Percentiles rank a stretch among this genome's conserved stretches.
Conservation (phyloP, 78 protist genomes). For the Protostelium mycophagum region DNA sequence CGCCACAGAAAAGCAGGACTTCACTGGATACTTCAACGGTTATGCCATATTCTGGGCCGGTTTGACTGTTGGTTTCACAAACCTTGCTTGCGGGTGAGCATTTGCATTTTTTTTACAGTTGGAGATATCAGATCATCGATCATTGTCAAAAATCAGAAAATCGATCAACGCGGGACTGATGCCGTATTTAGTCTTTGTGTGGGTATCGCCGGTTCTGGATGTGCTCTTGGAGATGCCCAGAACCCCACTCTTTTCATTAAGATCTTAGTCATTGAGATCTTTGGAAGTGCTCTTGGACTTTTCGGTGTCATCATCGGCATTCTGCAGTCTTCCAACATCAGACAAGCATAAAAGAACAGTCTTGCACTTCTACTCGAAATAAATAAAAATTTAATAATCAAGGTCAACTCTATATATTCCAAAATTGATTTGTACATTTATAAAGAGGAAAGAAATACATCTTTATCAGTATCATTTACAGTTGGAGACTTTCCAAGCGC, state of each 20-base stretch:
- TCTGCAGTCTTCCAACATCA: slow-evolving; percentile 54
- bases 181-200: slow-evolving; percentile 39
- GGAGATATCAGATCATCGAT: background rate
- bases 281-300: slow-evolving; percentile 93
- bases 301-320: slow-evolving; percentile 93
- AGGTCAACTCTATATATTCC: too few species aligned
- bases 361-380: too few species aligned
- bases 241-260: slow-evolving; percentile 90
- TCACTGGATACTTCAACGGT: slow-evolving; percentile 10
- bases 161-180: background rate
- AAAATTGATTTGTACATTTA: too few species aligned
- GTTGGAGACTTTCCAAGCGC: too few species aligned
- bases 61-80: slow-evolving; percentile 78
- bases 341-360: too few species aligned
- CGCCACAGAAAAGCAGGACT: background rate
- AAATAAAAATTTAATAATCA: too few species aligned
- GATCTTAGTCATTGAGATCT: slow-evolving; percentile 91
- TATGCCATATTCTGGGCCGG: slow-evolving; percentile 84
- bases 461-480: too few species aligned
- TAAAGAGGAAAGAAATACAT: too few species aligned
- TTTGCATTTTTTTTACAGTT: background rate
- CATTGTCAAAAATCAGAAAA: background rate
- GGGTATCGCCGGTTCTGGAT: slow-evolving; percentile 87
- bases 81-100: slow-evolving; percentile 79
- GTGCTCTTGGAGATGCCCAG: slow-evolving; percentile 98